A percentile compares a stretch with the other conserved stretches of the same genome.
Evolutionary conservation across 768 basidiomycete species (phyloP).

Genomic region (Leccinum broughii): DNA sequence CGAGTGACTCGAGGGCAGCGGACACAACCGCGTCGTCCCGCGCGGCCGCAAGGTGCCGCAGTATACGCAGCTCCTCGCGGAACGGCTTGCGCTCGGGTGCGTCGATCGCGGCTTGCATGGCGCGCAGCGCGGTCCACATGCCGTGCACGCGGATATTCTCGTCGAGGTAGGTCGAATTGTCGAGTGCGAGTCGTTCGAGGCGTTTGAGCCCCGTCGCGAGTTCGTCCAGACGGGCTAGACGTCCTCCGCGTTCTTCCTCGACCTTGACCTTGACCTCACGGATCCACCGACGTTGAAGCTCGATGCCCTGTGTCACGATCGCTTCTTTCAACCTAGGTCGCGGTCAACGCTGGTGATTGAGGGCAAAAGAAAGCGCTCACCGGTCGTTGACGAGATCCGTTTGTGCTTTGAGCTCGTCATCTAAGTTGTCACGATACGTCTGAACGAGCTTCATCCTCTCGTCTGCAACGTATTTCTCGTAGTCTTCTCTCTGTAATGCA

Average conservation of each 20-base stretch:
- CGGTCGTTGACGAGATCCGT: conserved; percentile 94
- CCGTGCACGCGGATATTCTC: conserved; percentile 92
- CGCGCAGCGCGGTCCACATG: conserved; percentile 90
- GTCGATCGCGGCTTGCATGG: conserved; percentile 65
- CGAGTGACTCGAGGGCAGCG: not conserved
- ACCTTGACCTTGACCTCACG: conserved; percentile 89
- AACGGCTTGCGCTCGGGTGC: conserved; percentile 77
- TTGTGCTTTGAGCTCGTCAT: conserved; percentile 82
- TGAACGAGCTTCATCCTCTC: conserved; percentile 73
- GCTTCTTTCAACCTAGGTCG: conserved; percentile 80
- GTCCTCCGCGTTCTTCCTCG: conserved; percentile 94
- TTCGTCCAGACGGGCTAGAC: conserved; percentile 92
- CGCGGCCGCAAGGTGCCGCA: conserved; percentile 65
- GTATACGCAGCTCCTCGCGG: conserved; percentile 75
- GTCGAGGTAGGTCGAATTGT: conserved; percentile 88
- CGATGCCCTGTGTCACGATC: conserved; percentile 94
- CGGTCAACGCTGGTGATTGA: not conserved
- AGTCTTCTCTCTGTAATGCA: conserved; percentile 82
- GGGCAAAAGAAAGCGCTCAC: conserved; percentile 41
- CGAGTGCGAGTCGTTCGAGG: conserved; percentile 67
- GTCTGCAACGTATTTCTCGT: conserved; percentile 76
- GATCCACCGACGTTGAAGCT: conserved; percentile 96
- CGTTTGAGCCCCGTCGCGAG: conserved; percentile 41
- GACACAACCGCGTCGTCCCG: conserved; percentile 66
- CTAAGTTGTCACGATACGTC: conserved; percentile 83